Evolutionary conservation across 1,139 yeast genomes (phyloP), one percentile per base, ranked within the genome.

Genomic region (Saccharomyces hybrid): DNA sequence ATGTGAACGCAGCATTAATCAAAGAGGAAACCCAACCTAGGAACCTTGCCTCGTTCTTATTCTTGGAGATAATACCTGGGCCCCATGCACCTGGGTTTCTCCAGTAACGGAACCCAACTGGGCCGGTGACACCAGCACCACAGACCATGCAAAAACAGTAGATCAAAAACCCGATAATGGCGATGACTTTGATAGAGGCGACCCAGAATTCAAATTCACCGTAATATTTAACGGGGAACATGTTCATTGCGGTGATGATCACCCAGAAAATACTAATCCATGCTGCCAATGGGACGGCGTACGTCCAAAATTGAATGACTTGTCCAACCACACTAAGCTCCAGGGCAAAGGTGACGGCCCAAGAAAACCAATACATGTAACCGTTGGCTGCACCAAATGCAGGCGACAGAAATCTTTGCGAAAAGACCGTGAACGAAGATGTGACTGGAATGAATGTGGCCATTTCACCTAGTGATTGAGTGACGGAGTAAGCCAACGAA

Each of bases 321-420:
- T 86, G 88, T 25, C 95, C 91, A 41, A 86, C 83, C 27, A 88
- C 88, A 14, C 91, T 84, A 55, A 88, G 75, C 71, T 88, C 96
- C 57, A 88, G 81, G 7, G 95, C 88, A 71, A 81, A 86, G 1
- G 96, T 86, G 60, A 86, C 83, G 53, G 89, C 88, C 93, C 95
- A 88, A 23, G 87, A 80, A 70, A 86, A 87, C 91, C 93, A 87
- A 70, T 88, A 89, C 73, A 82, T 78, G 81, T 88, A 88, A 54
- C 93, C 95, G 63, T 84, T 83, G 50, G 95, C 83, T 55, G 87
- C 88, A 59, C 95, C 95, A 55, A 86, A 73, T 7, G 90, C 81
- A 27, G 84, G 85, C 9, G 86, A 81, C 54, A 80, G 70, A 76
- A 87, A 87, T 65, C 90, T 73, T 53, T 85, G 75, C 9, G 78